Evolutionary conservation across 2,329 filamentous ascomycete species (phyloP).

Genomic region (Fusarium pseudoanthophilum): DNA sequence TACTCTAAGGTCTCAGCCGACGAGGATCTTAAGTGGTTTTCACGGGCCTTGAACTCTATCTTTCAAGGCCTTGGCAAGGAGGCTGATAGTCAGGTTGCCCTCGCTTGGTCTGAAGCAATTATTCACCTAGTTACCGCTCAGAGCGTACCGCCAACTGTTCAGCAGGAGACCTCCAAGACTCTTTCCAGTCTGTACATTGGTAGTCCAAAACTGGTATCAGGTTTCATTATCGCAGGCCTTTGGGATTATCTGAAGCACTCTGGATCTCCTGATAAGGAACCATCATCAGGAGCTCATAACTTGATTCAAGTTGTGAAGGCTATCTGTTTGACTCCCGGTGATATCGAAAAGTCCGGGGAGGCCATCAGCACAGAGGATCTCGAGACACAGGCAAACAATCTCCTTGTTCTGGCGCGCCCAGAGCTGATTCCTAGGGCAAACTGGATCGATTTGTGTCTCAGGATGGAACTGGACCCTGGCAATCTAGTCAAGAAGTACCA

Average conservation of each 20-base stretch:
- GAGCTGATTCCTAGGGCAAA: conserved; percentile 80
- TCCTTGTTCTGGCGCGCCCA: conserved; percentile 81
- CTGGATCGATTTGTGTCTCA: conserved; percentile 91
- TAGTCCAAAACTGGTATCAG: conserved; percentile 67
- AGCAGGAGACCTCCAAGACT: conserved; percentile 69
- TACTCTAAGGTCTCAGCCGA: conserved; percentile 81
- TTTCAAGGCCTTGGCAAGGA: conserved; percentile 64
- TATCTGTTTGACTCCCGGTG: conserved; percentile 70
- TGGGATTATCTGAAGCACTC: conserved; percentile 81
- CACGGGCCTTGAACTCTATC: conserved; percentile 74
- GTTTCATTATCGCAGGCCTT: conserved; percentile 75
- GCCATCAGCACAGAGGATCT: conserved; percentile 61
- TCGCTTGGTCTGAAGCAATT: conserved; percentile 85
- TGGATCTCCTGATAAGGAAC: conserved; percentile 80
- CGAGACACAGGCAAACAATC: conserved; percentile 76
- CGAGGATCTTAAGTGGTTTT: conserved; percentile 83
- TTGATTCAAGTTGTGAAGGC: conserved; percentile 71
- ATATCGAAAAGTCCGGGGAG: conserved; percentile 56
- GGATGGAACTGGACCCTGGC: conserved; percentile 84
- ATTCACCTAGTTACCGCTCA: conserved; percentile 80
- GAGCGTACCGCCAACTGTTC: conserved; percentile 68
- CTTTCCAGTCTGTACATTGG: conserved; percentile 74
- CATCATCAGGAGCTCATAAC: conserved; percentile 72
- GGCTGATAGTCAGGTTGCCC: conserved; percentile 60
- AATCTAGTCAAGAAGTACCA: conserved; percentile 74